Base-by-base conservation (phyloP, 2,329 filamentous ascomycete species). In the Pestalotiopsis sp. region DNA sequence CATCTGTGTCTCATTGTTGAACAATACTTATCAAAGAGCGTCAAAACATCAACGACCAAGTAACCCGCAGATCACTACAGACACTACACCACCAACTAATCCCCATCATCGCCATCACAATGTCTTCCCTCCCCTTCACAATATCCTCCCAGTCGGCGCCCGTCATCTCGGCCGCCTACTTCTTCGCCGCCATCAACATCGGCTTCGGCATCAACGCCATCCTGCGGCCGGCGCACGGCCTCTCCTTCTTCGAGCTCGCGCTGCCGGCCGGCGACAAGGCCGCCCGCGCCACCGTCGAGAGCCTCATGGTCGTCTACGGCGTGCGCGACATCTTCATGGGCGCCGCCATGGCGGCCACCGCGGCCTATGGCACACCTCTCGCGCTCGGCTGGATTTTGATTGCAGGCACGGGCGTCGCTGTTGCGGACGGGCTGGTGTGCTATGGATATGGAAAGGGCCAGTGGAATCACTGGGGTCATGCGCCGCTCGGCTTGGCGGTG, bases 401-500 rank as follows among this genome's bases (percentile, higher is more conserved):
- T 27, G 79, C 80, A 1, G 79, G 75, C 14, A 80, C 81, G 52
- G 76, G 68, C 2, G 81, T 85, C 31, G 85, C 84, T 2, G 75
- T 80, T 61, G 82, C 78, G 2, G 85, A 87, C 79, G 85, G 86
- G 0, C 70, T 69, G 27, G 78, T 85, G 2, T 85, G 83, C 66
- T 78, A 73, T 68, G 72, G 69, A 14, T 75, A 79, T 65, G 84
- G 82, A 2, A 74, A 77, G 14, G 82, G 81, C 3, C 77, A 86
- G 72, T 84, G 81, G 83, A 80, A 79, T 71, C 85, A 87, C 75
- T 87, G 84, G 83, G 79, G 81, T 0, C 86, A 85, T 79, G 82
- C 80, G 31, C 80, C 81, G 4, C 68, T 84, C 49, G 72, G 84
- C 31, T 70, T 75, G 38, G 71, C 75, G 4, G 73, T 83, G 66